Percentiles rank a stretch among this genome's conserved stretches.
Conservation (phyloP, 2,329 filamentous ascomycete genomes). For the Emmonsiellopsis sp. region DNA sequence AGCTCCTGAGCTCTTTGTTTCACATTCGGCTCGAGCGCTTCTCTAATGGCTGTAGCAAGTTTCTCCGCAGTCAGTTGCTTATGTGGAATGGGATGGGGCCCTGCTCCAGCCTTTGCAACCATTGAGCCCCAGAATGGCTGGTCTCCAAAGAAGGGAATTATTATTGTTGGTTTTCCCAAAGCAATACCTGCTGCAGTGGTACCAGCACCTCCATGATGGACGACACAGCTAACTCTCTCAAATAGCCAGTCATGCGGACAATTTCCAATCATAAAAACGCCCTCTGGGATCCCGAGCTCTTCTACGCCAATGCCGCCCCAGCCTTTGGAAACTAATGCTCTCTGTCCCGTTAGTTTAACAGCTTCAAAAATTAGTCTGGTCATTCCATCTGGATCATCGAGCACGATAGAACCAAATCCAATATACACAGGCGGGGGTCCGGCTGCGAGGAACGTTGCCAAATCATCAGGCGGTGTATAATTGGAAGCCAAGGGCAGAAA, state of each 20-base stretch:
- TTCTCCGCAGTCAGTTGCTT: conserved; percentile 58
- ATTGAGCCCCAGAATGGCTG: conserved; percentile 78
- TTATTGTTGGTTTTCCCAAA: conserved; percentile 67
- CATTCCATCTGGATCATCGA: conserved; percentile 64
- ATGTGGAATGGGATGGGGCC: conserved; percentile 60
- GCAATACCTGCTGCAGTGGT: conserved; percentile 83
- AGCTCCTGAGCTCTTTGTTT: conserved; percentile 48
- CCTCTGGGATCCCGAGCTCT: conserved; percentile 58
- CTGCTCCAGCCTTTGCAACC: conserved; percentile 62
- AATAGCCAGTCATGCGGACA: conserved; percentile 87
- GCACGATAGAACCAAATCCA: conserved; percentile 74
- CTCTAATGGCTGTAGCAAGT: conserved; percentile 54
- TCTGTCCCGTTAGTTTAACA: conserved; percentile 55
- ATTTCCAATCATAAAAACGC: conserved; percentile 76
- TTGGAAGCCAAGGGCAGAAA: conserved; percentile 61
- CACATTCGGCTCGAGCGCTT: conserved; percentile 53
- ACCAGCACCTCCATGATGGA: conserved; percentile 81
- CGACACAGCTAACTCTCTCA: conserved; percentile 67
- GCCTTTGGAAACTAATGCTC: conserved; percentile 75
- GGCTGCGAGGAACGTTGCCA: conserved; percentile 56
- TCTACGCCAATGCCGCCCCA: conserved; percentile 80
- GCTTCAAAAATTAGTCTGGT: conserved; percentile 66
- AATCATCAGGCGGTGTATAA: conserved; percentile 56
- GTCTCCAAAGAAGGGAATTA: conserved; percentile 82
- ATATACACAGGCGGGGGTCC: conserved; percentile 71